Evolutionary conservation across 768 basidiomycete species (phyloP).

Genomic region (Suillus ampliporus): DNA sequence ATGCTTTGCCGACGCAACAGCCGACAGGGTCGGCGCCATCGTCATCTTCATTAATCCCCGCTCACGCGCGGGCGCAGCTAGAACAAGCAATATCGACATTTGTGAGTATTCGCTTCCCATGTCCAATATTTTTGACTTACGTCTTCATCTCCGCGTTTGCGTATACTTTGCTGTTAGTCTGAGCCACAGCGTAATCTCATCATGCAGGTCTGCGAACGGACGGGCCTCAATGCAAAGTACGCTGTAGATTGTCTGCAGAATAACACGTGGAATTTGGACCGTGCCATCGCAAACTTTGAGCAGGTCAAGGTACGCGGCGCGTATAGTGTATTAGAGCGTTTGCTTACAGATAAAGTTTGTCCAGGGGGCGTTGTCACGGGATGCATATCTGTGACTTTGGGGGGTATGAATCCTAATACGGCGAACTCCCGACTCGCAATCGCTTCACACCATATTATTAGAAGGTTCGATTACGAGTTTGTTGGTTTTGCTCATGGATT

Average conservation of each 20-base stretch:
- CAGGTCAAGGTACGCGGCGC: conserved; percentile 73
- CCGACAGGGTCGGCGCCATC: conserved; percentile 27
- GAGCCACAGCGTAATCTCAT: conserved; percentile 75
- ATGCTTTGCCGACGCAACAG: conserved; percentile 27
- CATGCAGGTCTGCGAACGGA: conserved; percentile 70
- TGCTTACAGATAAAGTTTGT: conserved; percentile 31
- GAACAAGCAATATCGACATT: conserved; percentile 59
- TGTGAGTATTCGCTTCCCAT: conserved; percentile 49
- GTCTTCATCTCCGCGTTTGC: conserved; percentile 20
- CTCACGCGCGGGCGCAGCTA: conserved; percentile 43
- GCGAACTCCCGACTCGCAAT: neutral
- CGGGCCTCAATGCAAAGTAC: conserved; percentile 79
- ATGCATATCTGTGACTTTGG: conserved; percentile 57
- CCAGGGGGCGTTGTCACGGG: conserved; percentile 56
- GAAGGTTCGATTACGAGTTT: conserved; percentile 13
- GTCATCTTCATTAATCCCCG: conserved; percentile 33
- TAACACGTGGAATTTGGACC: conserved; percentile 84
- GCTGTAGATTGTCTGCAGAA: conserved; percentile 84
- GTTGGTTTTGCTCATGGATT: neutral
- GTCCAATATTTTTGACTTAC: conserved; percentile 18
- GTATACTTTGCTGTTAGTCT: conserved; percentile 49
- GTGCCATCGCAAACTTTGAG: conserved; percentile 85
- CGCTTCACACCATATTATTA: conserved; percentile 25
- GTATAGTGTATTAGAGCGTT: conserved; percentile 10
- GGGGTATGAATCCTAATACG: conserved; percentile 6